Evolutionary conservation across 352 stramenopile genomes (phyloP).

Genomic region (Globisporangium rhizosaccharum): DNA sequence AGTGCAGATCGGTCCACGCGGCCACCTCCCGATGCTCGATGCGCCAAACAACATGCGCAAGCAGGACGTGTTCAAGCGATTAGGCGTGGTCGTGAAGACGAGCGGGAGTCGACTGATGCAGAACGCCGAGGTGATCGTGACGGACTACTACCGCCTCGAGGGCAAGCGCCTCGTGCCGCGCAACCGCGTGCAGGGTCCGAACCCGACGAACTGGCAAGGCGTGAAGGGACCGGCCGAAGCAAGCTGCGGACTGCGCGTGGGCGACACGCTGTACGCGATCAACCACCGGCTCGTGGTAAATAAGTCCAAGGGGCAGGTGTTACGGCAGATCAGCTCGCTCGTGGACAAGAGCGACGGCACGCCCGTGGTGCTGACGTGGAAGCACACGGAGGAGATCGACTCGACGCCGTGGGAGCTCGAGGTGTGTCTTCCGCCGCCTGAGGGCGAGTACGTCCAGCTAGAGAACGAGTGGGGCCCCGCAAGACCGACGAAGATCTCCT

Average conservation of each 20-base stretch:
- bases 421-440: conserved; percentile 64
- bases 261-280: conserved; percentile 81
- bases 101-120: conserved; percentile 80
- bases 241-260: conserved; percentile 62
- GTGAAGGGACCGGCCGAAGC: conserved; percentile 69
- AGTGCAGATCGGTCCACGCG: conserved; percentile 63
- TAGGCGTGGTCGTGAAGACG: conserved; percentile 80
- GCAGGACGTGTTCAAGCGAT: conserved; percentile 73
- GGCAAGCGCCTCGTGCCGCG: conserved; percentile 72
- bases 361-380: conserved; percentile 74
- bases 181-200: conserved; percentile 55
- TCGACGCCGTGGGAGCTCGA: conserved; percentile 74
- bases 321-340: conserved; percentile 74
- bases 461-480: conserved; percentile 85
- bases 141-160: conserved; percentile 76
- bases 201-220: conserved; percentile 63
- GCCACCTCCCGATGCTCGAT: conserved; percentile 66
- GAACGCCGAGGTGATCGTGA: conserved; percentile 77
- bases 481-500: conserved; percentile 78
- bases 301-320: conserved; percentile 79
- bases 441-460: conserved; percentile 74
- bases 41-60: conserved; percentile 37
- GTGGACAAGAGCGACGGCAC: conserved; percentile 68
- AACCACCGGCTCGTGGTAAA: conserved; percentile 86
- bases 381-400: conserved; percentile 76